Base-by-base conservation (phyloP, 805 yeast species). In the Brettanomyces sp. region DNA sequence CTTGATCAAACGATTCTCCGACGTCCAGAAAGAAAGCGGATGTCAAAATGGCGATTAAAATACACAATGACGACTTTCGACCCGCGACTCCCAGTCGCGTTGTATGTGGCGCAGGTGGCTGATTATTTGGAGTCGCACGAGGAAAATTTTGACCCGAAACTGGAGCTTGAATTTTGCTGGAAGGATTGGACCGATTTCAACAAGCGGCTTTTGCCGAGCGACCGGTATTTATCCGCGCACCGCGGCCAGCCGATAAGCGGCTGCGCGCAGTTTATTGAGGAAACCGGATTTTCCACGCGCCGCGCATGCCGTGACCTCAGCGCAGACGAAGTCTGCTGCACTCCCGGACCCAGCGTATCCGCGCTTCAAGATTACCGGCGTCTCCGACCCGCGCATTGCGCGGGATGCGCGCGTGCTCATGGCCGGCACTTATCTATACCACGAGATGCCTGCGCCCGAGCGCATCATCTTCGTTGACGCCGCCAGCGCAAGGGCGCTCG, bases 401-500 rank as follows among this genome's bases (percentile, higher is more conserved):
- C 60, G 52, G 30, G 63, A 58, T 11, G 65, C 66, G 1, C 54
- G 73, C 33, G 45, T 55, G 4, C 48, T 62, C 3, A 47, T 63
- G 45, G 73, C 73, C 0, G 64, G 64, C 0, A 55, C 58, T 18
- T 69, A 66, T 49, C 47, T 72, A 14, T 50, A 58, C 22, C 54
- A 59, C 43, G 18, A 52, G 2, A 60, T 65, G 25, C 61, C 68
- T 0, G 50, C 56, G 1, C 70, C 76, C 1, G 48, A 59, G 3
- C 52, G 67, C 41, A 45, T 59, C 2, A 46, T 45, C 25, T 36
- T 57, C 21, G 8, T 49, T 18, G 49, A 50, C 30, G 46, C 56
- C 35, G 45, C 47, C 4, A 45, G 49, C 9, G 41, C 41, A 5
- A 40, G 44, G 28, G 33, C 36, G 35, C 5, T 44, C 18, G 21